A percentile compares a stretch with the other conserved stretches of the same genome.
These are phyloP conservation scores for Phytophthora tubulina DNA, from an alignment of 352 stramenopile species.

Conservation along the genomic window DNA sequence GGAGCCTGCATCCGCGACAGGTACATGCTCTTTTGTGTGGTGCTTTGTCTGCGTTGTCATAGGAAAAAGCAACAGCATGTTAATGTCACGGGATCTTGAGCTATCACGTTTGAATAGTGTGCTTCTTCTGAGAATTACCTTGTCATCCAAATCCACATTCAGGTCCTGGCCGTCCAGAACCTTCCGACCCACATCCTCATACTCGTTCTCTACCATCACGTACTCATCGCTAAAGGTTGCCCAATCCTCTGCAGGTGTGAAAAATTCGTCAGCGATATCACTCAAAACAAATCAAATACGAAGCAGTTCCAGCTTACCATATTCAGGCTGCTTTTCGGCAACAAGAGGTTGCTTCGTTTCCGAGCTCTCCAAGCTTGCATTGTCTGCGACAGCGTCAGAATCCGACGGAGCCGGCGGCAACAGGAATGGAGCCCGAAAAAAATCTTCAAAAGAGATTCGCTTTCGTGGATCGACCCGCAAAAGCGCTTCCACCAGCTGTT, in stretches of 20 bases:
- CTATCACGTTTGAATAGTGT: neutral
- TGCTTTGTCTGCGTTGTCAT: constrained; percentile 28
- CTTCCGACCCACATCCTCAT: constrained; percentile 79
- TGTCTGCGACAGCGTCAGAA: constrained; percentile 27
- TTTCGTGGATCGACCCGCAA: constrained; percentile 70
- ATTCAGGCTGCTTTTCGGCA: constrained; percentile 69
- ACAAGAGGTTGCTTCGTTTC: constrained; percentile 75
- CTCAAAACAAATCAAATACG: neutral
- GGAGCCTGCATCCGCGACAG: constrained; percentile 12
- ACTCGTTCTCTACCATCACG: constrained; percentile 86
- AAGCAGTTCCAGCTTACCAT: constrained; percentile 45
- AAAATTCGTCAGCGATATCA: neutral
- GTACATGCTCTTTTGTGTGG: constrained; percentile 25
- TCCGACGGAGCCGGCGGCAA: constrained; percentile 61
- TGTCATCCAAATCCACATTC: constrained; percentile 54
- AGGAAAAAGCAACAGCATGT: constrained; percentile 11
- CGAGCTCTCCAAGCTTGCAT: constrained; percentile 48
- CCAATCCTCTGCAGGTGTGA: constrained; percentile 61
- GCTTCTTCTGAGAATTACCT: constrained; percentile 30
- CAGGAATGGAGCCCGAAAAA: constrained; percentile 75
- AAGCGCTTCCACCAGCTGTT: constrained; percentile 66
- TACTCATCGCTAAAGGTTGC: constrained; percentile 82
- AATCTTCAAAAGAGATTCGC: constrained; percentile 84
- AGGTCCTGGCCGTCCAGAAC: constrained; percentile 69
- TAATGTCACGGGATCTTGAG: neutral